Percentiles rank a stretch among this genome's conserved stretches.
phyloP scores from a whole-genome alignment of 805 yeast genomes.

The Candida hispaniensis region DNA sequence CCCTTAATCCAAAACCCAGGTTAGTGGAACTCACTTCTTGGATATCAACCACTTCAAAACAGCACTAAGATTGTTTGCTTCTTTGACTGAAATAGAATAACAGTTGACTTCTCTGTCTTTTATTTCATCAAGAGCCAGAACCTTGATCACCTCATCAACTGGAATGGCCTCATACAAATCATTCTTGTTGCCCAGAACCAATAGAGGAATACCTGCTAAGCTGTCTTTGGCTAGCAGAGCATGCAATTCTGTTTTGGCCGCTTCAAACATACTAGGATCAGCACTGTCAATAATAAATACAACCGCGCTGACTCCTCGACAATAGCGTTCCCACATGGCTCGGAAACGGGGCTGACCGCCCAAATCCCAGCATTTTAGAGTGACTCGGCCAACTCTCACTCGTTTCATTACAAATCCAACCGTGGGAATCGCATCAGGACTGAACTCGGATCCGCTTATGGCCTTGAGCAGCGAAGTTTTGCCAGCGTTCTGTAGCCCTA shows the following conservation, averaged over 20 bases:
- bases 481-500: slow-evolving; percentile 33
- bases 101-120: slow-evolving; percentile 29
- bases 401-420: slow-evolving; percentile 33
- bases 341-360: slow-evolving; percentile 33
- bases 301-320: slow-evolving; percentile 31
- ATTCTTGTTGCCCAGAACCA: slow-evolving; percentile 31
- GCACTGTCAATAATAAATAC: slow-evolving; percentile 32
- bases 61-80: slow-evolving; percentile 27
- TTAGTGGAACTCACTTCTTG: too few species aligned
- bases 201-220: slow-evolving; percentile 28
- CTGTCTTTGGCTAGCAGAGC: slow-evolving; percentile 26
- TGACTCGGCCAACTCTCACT: slow-evolving; percentile 28
- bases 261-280: slow-evolving; percentile 25
- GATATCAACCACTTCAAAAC: slow-evolving; percentile 31
- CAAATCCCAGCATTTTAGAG: slow-evolving; percentile 33
- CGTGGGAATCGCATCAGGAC: slow-evolving; percentile 31
- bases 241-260: slow-evolving; percentile 29
- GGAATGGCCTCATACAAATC: slow-evolving; percentile 26
- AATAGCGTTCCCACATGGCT: slow-evolving; percentile 33
- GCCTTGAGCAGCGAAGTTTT: slow-evolving; percentile 30
- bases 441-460: slow-evolving; percentile 28
- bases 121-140: slow-evolving; percentile 26
- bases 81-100: slow-evolving; percentile 31
- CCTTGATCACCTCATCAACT: slow-evolving; percentile 28
- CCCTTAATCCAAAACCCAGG: too few species aligned